phyloP scores from a whole-genome alignment of 2,329 filamentous ascomycete species.

The Neopestalotiopsis rosae region DNA sequence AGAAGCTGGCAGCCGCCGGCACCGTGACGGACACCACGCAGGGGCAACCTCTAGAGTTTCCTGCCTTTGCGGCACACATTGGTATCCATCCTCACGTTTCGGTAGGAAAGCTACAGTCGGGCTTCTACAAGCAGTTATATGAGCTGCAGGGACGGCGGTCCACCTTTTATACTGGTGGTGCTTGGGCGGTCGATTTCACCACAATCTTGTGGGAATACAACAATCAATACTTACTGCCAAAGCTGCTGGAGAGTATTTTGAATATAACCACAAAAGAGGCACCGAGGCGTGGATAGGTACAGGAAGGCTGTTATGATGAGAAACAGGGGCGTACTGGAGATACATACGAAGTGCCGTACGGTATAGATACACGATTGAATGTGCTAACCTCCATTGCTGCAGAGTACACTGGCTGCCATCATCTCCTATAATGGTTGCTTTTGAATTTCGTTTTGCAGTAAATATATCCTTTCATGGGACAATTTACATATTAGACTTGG shows the following conservation, averaged over 20 bases:
- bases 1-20: constrained; percentile 23
- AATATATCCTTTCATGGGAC: background rate
- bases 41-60: constrained; percentile 20
- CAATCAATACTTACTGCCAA: constrained; percentile 33
- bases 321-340: too few relatives aligned
- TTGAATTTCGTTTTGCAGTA: background rate
- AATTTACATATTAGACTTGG: too few relatives aligned
- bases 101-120: constrained; percentile 34
- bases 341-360: too few relatives aligned
- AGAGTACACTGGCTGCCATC: too few relatives aligned
- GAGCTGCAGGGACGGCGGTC: constrained; percentile 42
- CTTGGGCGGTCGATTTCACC: constrained; percentile 38
- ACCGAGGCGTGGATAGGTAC: too few relatives aligned
- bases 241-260: constrained; percentile 26
- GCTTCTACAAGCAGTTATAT: constrained; percentile 42
- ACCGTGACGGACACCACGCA: background rate
- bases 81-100: constrained; percentile 38
- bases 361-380: background rate
- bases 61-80: constrained; percentile 36
- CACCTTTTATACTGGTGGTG: constrained; percentile 47
- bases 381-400: too few relatives aligned
- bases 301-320: too few relatives aligned
- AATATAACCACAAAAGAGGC: background rate
- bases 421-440: background rate
- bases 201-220: constrained; percentile 40